Conservation (phyloP, 2,329 filamentous ascomycete genomes). For the Aureobasidium melanogenum region DNA sequence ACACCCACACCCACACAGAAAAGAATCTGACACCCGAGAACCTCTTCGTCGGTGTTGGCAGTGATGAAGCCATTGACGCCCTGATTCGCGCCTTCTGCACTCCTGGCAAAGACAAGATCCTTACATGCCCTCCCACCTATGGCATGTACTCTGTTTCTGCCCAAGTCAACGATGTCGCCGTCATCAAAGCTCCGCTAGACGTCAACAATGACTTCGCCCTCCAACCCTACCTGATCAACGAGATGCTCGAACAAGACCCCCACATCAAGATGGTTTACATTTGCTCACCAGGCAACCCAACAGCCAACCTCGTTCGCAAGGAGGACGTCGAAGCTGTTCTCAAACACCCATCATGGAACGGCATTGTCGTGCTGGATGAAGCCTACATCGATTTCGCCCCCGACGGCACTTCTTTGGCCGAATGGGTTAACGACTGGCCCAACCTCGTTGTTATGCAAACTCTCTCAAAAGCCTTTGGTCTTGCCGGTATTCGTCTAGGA, state of each 20-base stretch:
- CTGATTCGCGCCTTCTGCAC: constrained; percentile 88
- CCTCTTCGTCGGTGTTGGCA: constrained; percentile 90
- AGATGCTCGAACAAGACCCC: constrained; percentile 52
- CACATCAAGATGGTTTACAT: constrained; percentile 84
- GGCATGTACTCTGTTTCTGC: constrained; percentile 97
- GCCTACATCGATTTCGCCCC: constrained; percentile 93
- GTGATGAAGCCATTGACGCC: constrained; percentile 93
- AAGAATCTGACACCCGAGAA: constrained; percentile 68
- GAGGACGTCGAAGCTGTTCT: constrained; percentile 64
- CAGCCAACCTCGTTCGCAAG: constrained; percentile 69
- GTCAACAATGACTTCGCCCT: constrained; percentile 64
- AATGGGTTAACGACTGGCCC: constrained; percentile 86
- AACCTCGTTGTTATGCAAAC: constrained; percentile 98
- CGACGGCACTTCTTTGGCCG: constrained; percentile 69
- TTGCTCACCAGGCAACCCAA: constrained; percentile 93
- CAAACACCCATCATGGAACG: constrained; percentile 88
- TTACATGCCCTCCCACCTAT: constrained; percentile 93
- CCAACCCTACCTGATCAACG: constrained; percentile 59
- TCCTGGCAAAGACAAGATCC: constrained; percentile 78
- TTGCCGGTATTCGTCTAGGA: constrained; percentile 87
- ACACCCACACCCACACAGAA: constrained; percentile 70
- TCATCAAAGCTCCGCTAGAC: constrained; percentile 79
- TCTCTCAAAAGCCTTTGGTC: constrained; percentile 91
- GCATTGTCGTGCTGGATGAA: constrained; percentile 85
- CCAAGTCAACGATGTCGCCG: constrained; percentile 81